Percentiles rank a stretch among this genome's conserved stretches.
phyloP scores from a whole-genome alignment of 495 filamentous ascomycete species.

The Tetracladium marchalianum region DNA sequence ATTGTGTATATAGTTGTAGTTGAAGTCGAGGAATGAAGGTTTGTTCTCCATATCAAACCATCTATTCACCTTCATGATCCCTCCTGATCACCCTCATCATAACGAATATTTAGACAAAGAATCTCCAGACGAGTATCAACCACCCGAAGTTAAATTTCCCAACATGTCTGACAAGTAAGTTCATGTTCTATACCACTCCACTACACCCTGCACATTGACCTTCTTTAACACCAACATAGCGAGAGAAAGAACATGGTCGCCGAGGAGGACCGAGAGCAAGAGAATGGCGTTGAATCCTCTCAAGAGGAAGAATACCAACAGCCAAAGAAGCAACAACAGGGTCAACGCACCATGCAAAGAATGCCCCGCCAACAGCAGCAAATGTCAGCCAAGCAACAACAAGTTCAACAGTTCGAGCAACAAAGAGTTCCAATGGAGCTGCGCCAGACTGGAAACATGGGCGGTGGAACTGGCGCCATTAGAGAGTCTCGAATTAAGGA shows the following conservation, averaged over 20 bases:
- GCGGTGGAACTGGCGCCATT: conserved; percentile 17
- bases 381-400: background rate
- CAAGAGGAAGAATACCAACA: background rate
- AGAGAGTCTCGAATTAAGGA: conserved; percentile 21
- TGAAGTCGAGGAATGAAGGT: too few relatives aligned
- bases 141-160: conserved; percentile 5
- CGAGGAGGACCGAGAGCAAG: conserved; percentile 7
- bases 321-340: conserved; percentile 2
- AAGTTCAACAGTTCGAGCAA: conserved; percentile 6
- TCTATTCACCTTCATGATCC: too few relatives aligned
- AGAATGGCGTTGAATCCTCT: conserved; percentile 21
- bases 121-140: too few relatives aligned
- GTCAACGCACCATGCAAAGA: conserved; percentile 18
- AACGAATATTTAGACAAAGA: too few relatives aligned
- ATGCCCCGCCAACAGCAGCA: conserved; percentile 7
- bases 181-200: background rate
- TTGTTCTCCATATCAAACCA: too few relatives aligned
- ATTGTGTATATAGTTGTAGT: too few relatives aligned
- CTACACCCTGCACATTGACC: too few relatives aligned
- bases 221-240: background rate
- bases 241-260: conserved; percentile 10
- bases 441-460: conserved; percentile 14
- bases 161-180: conserved; percentile 8
- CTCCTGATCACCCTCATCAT: too few relatives aligned
- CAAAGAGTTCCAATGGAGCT: conserved; percentile 3